Base-by-base conservation (phyloP, 768 basidiomycete genomes). In the Psilocybe subaeruginosa region DNA sequence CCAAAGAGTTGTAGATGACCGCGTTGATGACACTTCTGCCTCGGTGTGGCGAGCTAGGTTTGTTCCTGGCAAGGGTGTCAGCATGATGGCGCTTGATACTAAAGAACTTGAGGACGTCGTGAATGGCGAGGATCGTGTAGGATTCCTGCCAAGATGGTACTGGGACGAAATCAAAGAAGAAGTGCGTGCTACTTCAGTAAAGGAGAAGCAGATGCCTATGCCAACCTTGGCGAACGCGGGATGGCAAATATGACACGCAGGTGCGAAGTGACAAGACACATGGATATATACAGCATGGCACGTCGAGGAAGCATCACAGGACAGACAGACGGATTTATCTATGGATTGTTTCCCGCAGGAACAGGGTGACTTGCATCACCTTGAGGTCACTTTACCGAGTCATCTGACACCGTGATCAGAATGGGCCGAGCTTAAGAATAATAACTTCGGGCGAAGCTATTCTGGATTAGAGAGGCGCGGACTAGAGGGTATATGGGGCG, bases 71-170 rank as follows among this genome's bases (percentile, higher is more conserved):
- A 71, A 71, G 43, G 92, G 91, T 2, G 76, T 88, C n/a, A 77
- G 71, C n/a, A 69, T 87, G 46, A 67, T 67, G 48, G 67, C 73
- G 50, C 77, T 95, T 37, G 83, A 83, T 60, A 70, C 74, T 3
- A 72, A 67, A 50, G 85, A 77, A 8, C 74, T 85, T 31, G 77
- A 74, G 48, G 90, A 90, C 16, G 89, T 92, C 1, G 76, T 75
- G 60, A 82, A 77, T 23, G 85, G 84, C 4, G 91, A 92, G 72
- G 89, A 91, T 55, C 77, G 92, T 52, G 81, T 91, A 19, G 92
- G 93, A n/a, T 90, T 94, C 66, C 68, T 94, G 43, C 92, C 92
- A 8, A 78, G 73, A 63, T 90, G 88, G 88, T 93, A 88, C 72
- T 90, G 81, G 81, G 72, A 79, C 16, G 77, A 80, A 66, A 63